phyloP scores from a whole-genome alignment of 495 filamentous ascomycete genomes.

The Penicillium canariense region DNA sequence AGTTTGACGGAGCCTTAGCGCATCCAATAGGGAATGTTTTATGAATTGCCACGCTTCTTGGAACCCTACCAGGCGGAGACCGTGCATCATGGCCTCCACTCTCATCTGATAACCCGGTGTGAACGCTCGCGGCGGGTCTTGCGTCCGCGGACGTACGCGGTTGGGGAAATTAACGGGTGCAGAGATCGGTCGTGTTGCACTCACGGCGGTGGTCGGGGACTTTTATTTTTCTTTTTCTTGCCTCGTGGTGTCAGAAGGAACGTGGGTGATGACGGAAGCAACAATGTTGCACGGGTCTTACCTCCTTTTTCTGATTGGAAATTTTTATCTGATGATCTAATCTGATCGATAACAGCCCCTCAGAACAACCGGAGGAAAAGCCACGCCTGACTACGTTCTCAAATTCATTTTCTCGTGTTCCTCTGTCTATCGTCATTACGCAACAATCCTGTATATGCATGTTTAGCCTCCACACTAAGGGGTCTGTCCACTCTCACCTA shows the following conservation, averaged over 20 bases:
- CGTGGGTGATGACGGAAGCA: not conserved
- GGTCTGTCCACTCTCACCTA: too few species aligned
- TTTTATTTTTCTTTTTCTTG: not conserved
- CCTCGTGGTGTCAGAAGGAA: not conserved
- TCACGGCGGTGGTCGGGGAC: not conserved
- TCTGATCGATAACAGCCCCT: conserved; percentile 20
- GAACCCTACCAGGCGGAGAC: not conserved
- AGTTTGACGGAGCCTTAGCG: not conserved
- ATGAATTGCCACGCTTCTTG: not conserved
- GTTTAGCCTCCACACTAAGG: not conserved
- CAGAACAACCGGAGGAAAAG: not conserved
- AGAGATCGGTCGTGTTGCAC: not conserved
- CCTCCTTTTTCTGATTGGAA: not conserved
- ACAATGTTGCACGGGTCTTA: not conserved
- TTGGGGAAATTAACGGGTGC: not conserved
- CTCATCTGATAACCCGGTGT: conserved; percentile 6
- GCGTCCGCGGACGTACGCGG: not conserved
- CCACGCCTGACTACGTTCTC: too few species aligned
- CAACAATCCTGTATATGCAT: not conserved
- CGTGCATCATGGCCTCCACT: too few species aligned
- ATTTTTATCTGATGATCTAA: conserved; percentile 23
- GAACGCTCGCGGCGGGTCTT: not conserved
- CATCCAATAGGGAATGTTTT: not conserved
- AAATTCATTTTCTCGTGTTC: not conserved
- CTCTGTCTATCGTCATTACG: too few species aligned